phyloP scores from a whole-genome alignment of 768 basidiomycete species.

The Chalciporus piperatus region DNA sequence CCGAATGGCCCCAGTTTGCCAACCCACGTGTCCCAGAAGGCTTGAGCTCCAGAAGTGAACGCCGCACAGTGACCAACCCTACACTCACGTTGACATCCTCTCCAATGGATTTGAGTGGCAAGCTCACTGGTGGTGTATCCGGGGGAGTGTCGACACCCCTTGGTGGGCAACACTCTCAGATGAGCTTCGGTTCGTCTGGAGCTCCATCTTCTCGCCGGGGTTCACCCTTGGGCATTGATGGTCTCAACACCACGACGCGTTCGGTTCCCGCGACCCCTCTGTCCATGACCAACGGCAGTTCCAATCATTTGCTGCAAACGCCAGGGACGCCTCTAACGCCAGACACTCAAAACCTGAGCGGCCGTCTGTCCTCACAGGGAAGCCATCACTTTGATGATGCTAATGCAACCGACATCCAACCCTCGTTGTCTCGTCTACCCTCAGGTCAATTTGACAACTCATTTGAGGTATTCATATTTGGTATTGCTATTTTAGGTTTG shows the following conservation, averaged over 20 bases:
- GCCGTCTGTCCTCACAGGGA: slow-evolving; percentile 54
- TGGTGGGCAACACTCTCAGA: slow-evolving; percentile 58
- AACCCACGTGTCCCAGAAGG: slow-evolving; percentile 61
- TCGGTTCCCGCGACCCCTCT: slow-evolving; percentile 85
- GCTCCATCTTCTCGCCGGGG: slow-evolving; percentile 64
- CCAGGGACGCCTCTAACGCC: slow-evolving; percentile 62
- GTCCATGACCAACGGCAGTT: slow-evolving; percentile 44
- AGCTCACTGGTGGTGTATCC: slow-evolving; percentile 47
- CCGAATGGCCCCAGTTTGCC: slow-evolving; percentile 93
- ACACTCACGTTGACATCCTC: slow-evolving; percentile 60
- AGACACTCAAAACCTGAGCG: slow-evolving; percentile 57
- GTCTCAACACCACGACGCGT: slow-evolving; percentile 58
- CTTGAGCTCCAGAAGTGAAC: slow-evolving; percentile 51
- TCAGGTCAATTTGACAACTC: slow-evolving; percentile 56
- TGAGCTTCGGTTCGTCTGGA: slow-evolving; percentile 30
- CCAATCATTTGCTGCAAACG: slow-evolving; percentile 55
- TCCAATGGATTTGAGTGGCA: slow-evolving; percentile 47
- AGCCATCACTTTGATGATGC: slow-evolving; percentile 48
- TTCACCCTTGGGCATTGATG: slow-evolving; percentile 69
- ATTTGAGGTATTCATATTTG: slow-evolving; percentile 48
- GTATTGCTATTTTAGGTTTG: slow-evolving; percentile 5
- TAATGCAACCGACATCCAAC: slow-evolving; percentile 57
- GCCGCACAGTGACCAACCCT: slow-evolving; percentile 75
- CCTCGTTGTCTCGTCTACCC: slow-evolving; percentile 68
- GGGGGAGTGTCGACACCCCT: slow-evolving; percentile 65